These are phyloP conservation scores for Globisporangium recalcitrans DNA, from an alignment of 352 stramenopile species.

Conservation along the genomic window DNA sequence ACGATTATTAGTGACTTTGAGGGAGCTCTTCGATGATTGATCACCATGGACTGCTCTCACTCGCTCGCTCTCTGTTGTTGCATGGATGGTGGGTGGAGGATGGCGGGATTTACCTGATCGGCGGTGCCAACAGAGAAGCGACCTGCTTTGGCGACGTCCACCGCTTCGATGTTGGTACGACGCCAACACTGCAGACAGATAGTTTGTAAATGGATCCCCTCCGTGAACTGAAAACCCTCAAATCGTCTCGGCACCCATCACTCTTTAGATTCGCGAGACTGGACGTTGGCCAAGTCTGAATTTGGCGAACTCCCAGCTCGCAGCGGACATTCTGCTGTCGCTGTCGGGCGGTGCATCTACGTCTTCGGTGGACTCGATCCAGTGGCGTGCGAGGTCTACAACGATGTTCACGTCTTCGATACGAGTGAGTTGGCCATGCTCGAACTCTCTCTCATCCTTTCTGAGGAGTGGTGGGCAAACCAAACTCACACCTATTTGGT, in stretches of 20 bases:
- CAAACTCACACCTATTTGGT: not conserved
- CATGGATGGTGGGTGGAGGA: constrained; percentile 16
- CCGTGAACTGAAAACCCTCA: too few species aligned
- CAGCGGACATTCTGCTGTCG: constrained; percentile 59
- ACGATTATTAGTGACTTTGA: not conserved
- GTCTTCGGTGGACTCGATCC: constrained; percentile 66
- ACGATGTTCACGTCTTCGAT: constrained; percentile 50
- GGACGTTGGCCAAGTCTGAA: constrained; percentile 19
- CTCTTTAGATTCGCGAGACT: constrained; percentile 16
- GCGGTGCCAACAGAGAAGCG: constrained; percentile 49
- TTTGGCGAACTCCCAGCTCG: constrained; percentile 28
- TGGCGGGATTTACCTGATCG: constrained; percentile 52
- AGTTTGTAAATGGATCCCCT: too few species aligned
- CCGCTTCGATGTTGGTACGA: constrained; percentile 46
- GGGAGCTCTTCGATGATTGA: not conserved
- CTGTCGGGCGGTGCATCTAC: constrained; percentile 33
- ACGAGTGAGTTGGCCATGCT: constrained; percentile 17
- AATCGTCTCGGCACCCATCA: not conserved
- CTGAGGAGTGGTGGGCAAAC: not conserved
- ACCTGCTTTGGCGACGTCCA: constrained; percentile 52
- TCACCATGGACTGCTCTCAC: not conserved
- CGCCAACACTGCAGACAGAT: too few species aligned
- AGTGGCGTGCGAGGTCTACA: constrained; percentile 37
- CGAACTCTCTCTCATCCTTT: not conserved
- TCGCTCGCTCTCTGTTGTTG: not conserved